These are phyloP conservation scores for Agaricus blazei DNA, from an alignment of 768 basidiomycete species.

Conservation along the genomic window DNA sequence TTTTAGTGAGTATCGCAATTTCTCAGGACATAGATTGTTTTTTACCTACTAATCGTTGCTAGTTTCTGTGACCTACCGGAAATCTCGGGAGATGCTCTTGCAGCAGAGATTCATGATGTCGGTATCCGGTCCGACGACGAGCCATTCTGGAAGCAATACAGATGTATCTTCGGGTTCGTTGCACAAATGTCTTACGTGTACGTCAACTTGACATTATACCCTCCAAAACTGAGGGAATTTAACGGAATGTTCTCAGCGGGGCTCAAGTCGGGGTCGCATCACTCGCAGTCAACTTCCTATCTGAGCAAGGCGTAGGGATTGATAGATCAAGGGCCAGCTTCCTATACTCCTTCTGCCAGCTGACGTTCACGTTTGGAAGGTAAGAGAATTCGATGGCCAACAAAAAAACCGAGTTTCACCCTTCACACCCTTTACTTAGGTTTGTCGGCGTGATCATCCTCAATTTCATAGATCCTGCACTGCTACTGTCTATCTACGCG, in stretches of 20 bases:
- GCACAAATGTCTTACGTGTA: slow-evolving; percentile 67
- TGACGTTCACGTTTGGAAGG: slow-evolving; percentile 63
- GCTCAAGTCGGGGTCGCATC: slow-evolving; percentile 65
- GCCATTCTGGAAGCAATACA: slow-evolving; percentile 65
- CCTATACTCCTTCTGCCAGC: slow-evolving; percentile 67
- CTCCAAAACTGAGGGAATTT: not conserved
- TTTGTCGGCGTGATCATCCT: slow-evolving; percentile 60
- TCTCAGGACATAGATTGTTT: no score
- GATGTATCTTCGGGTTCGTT: slow-evolving; percentile 67
- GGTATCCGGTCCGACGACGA: slow-evolving; percentile 38
- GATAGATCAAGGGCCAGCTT: slow-evolving; percentile 48
- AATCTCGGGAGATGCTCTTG: slow-evolving; percentile 62
- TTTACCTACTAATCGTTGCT: not conserved
- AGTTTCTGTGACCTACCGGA: slow-evolving; percentile 67
- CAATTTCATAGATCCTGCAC: slow-evolving; percentile 59
- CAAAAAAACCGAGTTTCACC: no score
- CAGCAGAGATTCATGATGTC: slow-evolving; percentile 36
- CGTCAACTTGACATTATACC: slow-evolving; percentile 16
- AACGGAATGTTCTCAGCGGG: slow-evolving; percentile 27
- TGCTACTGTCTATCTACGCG: slow-evolving; percentile 53
- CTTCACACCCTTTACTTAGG: slow-evolving; percentile 18
- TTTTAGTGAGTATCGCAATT: slow-evolving; percentile 45
- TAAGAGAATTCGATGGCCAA: slow-evolving; percentile 17
- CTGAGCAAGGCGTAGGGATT: slow-evolving; percentile 57
- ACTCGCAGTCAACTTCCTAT: slow-evolving; percentile 65